Evolutionary conservation across 768 basidiomycete genomes (phyloP), one percentile per base, ranked within the genome.

Genomic region (Boletus rufocinnamomeus): DNA sequence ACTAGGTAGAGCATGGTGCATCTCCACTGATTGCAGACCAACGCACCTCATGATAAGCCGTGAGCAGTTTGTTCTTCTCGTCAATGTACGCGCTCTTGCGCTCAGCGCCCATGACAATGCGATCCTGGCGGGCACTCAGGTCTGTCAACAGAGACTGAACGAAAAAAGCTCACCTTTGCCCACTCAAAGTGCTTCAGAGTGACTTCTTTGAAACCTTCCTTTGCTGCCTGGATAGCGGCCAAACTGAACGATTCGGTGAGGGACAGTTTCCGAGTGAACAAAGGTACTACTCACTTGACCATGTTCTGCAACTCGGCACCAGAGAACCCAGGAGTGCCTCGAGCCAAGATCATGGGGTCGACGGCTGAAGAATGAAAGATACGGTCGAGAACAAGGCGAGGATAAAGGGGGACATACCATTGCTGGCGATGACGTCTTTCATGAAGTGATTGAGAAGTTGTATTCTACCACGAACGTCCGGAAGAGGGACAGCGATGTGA

Each of bases 271-370:
- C 50, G 41, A 21, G 9, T 4, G 37, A 32, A 38, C 57, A 40
- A 43, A 52, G 30, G 23, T n/a, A 23, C 30, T 40, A 79, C 86
- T 67, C 64, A 93, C 87, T 99, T 99, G 66, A 98, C 89, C 83
- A 98, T 85, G 71, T 98, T 98, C 72, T 98, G 93, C 38, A 98
- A 72, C 76, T 98, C 96, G 21, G 96, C 96, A 41, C 97, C 97
- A 50, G 93, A 95, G 77, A 99, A 97, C 3, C 96, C 96, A 9
- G 95, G 85, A 14, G 95, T 97, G 4, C 94, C 96, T 62, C 96
- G 85, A 41, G 97, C 97, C 63, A 99, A 80, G 62, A 94, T 80
- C 73, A 84, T 91, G 1, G 90, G 80, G 68, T 99, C 95, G 50
- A 93, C 89, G 67, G 88, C 91, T 85, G 64, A 47, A 28, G 14